A percentile compares a stretch with the other conserved stretches of the same genome.
Evolutionary conservation across 2,329 filamentous ascomycete genomes (phyloP).

Genomic region (Colletotrichum sp.): DNA sequence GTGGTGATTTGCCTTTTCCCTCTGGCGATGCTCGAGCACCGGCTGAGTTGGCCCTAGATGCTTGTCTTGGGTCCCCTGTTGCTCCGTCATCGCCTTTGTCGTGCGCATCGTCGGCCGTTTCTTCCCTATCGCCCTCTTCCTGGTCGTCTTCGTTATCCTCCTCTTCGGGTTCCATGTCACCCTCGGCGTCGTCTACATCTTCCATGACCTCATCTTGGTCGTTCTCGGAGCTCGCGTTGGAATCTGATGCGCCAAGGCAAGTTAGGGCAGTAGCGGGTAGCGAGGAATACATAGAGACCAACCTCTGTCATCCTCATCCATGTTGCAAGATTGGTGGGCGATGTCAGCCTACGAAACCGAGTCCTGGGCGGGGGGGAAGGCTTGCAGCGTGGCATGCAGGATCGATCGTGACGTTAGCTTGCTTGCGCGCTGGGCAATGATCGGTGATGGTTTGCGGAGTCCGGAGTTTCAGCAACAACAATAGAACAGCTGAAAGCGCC

Average conservation of each 20-base stretch:
- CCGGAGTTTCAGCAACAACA: background rate
- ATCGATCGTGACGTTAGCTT: background rate
- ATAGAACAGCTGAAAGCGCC: background rate
- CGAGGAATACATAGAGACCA: background rate
- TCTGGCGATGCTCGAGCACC: conserved; percentile 11
- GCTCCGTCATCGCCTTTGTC: conserved; percentile 37
- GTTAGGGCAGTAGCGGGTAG: background rate
- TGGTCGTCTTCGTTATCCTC: conserved; percentile 38
- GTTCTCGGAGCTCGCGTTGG: conserved; percentile 51
- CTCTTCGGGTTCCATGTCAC: conserved; percentile 36
- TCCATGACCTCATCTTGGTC: conserved; percentile 64
- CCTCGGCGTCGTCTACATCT: conserved; percentile 43
- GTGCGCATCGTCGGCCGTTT: conserved; percentile 34
- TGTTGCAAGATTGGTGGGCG: background rate
- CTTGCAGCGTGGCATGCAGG: background rate
- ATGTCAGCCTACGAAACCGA: background rate
- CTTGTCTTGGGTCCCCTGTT: conserved; percentile 39
- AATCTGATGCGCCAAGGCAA: conserved; percentile 25
- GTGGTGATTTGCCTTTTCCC: background rate
- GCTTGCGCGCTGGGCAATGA: background rate
- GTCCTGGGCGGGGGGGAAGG: background rate
- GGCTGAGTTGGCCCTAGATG: conserved; percentile 30
- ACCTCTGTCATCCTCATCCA: conserved; percentile 35
- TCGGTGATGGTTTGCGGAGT: background rate
- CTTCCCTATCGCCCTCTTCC: conserved; percentile 41